Evolutionary conservation across 2,329 filamentous ascomycete genomes (phyloP).

Genomic region (Arachnomyces sp.): DNA sequence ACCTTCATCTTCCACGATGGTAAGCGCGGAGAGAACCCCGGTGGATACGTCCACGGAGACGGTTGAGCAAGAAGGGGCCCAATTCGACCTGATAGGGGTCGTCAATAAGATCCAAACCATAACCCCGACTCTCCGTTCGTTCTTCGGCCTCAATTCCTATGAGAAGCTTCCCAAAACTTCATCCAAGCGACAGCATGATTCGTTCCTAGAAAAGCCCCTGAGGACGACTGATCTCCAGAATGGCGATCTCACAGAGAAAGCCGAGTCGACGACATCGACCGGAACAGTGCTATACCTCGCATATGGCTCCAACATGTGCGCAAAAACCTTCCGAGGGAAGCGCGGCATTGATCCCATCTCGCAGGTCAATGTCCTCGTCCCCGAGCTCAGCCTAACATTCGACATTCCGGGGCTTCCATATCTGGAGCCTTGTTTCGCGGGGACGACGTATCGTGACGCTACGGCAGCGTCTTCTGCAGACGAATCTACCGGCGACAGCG

Average conservation of each 20-base stretch:
- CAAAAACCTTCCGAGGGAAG: constrained; percentile 66
- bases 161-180: constrained; percentile 13
- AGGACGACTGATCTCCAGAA: constrained; percentile 18
- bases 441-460: constrained; percentile 54
- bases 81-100: too few species aligned
- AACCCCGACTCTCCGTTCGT: too few species aligned
- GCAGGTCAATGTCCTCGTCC: constrained; percentile 71
- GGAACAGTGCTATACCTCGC: constrained; percentile 68
- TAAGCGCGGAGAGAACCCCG: too few species aligned
- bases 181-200: constrained; percentile 14
- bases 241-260: constrained; percentile 12
- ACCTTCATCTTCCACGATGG: too few species aligned
- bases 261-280: constrained; percentile 1
- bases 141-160: background rate
- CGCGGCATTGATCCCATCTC: constrained; percentile 76
- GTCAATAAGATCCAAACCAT: too few species aligned
- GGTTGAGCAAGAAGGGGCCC: too few species aligned
- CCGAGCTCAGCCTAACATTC: constrained; percentile 69
- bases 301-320: constrained; percentile 83
- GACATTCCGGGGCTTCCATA: constrained; percentile 82
- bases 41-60: too few species aligned
- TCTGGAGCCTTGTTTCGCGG: constrained; percentile 84
- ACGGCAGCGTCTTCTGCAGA: constrained; percentile 12
- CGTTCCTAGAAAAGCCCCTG: constrained; percentile 17
- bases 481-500: background rate